Evolutionary conservation across 2,329 filamentous ascomycete species (phyloP).

Genomic region (Venturia carpophila): DNA sequence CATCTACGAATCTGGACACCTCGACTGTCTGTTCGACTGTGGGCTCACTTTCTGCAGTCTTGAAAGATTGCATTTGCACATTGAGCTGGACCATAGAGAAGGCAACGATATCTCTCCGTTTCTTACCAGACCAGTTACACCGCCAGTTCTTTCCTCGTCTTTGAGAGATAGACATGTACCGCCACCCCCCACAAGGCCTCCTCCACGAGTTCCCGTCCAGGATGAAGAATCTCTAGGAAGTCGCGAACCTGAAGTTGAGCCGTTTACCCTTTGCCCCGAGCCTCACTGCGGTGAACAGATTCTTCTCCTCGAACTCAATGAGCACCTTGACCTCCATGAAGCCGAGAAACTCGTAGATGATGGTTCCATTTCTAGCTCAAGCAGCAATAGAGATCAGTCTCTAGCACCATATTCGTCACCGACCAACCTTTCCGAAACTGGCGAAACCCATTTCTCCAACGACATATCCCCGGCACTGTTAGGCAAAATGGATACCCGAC

Average conservation of each 20-base stretch:
- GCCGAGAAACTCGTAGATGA: constrained; percentile 29
- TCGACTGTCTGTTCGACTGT: constrained; percentile 29
- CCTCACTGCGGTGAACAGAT: constrained; percentile 38
- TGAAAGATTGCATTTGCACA: constrained; percentile 33
- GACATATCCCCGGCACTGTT: constrained; percentile 6
- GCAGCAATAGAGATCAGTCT: neutral
- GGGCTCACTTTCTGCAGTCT: constrained; percentile 27
- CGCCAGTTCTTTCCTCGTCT: constrained; percentile 2
- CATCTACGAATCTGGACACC: constrained; percentile 7
- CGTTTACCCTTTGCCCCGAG: constrained; percentile 35
- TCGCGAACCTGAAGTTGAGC: constrained; percentile 15
- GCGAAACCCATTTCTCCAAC: constrained; percentile 13
- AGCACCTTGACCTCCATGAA: constrained; percentile 40
- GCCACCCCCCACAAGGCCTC: constrained; percentile 5
- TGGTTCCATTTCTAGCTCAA: constrained; percentile 11
- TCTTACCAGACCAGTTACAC: constrained; percentile 23
- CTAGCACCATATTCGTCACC: constrained; percentile 4
- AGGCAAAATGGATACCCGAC: neutral
- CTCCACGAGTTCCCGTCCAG: constrained; percentile 1
- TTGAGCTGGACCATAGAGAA: constrained; percentile 34
- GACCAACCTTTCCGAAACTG: neutral
- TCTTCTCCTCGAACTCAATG: constrained; percentile 35
- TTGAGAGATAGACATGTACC: neutral
- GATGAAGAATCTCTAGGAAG: constrained; percentile 22
- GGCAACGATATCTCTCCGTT: constrained; percentile 30